A percentile compares a stretch with the other conserved stretches of the same genome.
These are phyloP conservation scores for Trichaptum fuscoviolaceum DNA, from an alignment of 768 basidiomycete species.

Conservation along the genomic window DNA sequence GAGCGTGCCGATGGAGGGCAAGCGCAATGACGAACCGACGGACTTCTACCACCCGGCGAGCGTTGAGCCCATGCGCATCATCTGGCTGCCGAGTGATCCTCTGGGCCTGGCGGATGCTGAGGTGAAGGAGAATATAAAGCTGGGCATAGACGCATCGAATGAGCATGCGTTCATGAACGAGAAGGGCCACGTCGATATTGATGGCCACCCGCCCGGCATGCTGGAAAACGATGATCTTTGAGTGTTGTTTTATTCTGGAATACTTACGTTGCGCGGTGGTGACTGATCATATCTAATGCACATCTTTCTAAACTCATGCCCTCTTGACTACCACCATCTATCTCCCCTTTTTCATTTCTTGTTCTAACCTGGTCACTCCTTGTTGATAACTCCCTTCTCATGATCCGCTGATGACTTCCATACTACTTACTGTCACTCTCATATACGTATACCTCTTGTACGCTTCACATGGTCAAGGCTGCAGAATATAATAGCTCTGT, in stretches of 20 bases:
- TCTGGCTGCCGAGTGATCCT: slow-evolving; percentile 83
- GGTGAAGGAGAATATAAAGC: slow-evolving; percentile 45
- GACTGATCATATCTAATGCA: no score
- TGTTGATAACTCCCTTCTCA: no score
- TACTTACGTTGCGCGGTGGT: no score
- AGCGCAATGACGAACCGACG: slow-evolving; percentile 22
- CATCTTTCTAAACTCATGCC: no score
- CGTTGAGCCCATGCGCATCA: slow-evolving; percentile 62
- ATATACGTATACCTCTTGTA: no score
- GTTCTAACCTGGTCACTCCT: no score
- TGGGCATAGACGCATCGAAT: slow-evolving; percentile 46
- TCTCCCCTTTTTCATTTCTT: no score
- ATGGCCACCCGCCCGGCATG: slow-evolving; percentile 34
- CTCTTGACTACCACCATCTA: no score
- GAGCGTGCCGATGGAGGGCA: slow-evolving; percentile 13
- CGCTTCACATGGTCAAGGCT: no score
- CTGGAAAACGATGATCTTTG: not conserved
- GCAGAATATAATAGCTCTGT: no score
- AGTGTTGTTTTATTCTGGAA: not conserved
- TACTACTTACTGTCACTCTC: no score
- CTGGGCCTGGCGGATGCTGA: slow-evolving; percentile 64
- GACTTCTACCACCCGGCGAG: slow-evolving; percentile 83
- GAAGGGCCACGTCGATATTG: slow-evolving; percentile 54
- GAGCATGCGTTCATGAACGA: slow-evolving; percentile 53
- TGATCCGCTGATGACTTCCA: no score